Evolutionary conservation across 148 eudicot genomes (phyloP).

Genomic region (Nepenthes mirabilis): DNA sequence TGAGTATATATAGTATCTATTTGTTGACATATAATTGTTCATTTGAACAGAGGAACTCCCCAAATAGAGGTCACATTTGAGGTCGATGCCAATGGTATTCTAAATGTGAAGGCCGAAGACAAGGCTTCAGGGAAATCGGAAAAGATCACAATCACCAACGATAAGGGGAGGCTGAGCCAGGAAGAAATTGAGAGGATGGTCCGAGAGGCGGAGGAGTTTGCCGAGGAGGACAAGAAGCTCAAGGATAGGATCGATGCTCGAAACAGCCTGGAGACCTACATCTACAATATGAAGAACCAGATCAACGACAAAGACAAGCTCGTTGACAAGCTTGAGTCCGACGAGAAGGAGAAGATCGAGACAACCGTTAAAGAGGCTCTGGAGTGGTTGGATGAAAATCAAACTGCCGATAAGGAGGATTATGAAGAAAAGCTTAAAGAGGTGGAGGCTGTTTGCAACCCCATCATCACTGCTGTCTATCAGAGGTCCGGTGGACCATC

Average conservation of each 20-base stretch:
- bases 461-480: conserved; percentile 45
- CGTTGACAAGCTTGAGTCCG: conserved; percentile 48
- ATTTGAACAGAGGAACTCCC: conserved; percentile 54
- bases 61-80: conserved; percentile 78
- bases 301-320: conserved; percentile 42
- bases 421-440: conserved; percentile 59
- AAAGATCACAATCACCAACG: conserved; percentile 55
- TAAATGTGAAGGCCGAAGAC: conserved; percentile 59
- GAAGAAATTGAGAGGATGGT: conserved; percentile 66
- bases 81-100: conserved; percentile 63
- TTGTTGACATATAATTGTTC: neutral
- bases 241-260: conserved; percentile 49
- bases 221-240: conserved; percentile 57
- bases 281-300: conserved; percentile 65
- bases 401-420: conserved; percentile 50
- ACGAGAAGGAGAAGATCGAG: conserved; percentile 50
- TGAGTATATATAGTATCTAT: neutral
- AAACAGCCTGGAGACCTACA: conserved; percentile 50
- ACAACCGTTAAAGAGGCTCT: conserved; percentile 50
- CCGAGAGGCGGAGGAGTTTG: conserved; percentile 45
- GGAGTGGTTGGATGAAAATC: conserved; percentile 62
- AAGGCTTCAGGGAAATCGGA: conserved; percentile 47
- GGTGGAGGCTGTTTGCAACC: conserved; percentile 70
- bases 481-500: conserved; percentile 55
- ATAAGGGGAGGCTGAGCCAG: conserved; percentile 47